Percentiles rank a stretch among this genome's conserved stretches.
phyloP scores from a whole-genome alignment of 192 early-diverging fungal genomes.

The Coemansia sp. region DNA sequence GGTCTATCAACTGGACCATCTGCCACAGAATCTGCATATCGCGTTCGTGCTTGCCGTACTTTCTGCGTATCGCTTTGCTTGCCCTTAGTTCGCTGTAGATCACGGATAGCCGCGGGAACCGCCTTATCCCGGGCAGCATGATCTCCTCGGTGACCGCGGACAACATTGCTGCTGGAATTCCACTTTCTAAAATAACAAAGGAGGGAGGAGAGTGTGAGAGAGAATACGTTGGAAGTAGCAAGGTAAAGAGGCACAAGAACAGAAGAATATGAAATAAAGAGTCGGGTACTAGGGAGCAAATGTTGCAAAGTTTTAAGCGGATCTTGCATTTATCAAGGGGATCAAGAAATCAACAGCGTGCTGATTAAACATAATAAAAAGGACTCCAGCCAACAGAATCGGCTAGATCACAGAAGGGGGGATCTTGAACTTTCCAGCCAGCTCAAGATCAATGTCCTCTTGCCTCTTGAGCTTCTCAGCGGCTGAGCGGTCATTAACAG shows the following conservation, averaged over 20 bases:
- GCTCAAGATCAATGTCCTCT: background rate
- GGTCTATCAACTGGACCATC: background rate
- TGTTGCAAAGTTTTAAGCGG: no score
- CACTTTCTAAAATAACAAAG: no score
- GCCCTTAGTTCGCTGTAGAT: background rate
- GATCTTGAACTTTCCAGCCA: slow-evolving; percentile 3
- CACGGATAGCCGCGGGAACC: background rate
- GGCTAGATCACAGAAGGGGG: background rate
- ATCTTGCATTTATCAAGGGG: no score
- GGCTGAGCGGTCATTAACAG: background rate
- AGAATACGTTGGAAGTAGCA: no score
- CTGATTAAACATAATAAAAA: no score
- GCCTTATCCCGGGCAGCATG: background rate
- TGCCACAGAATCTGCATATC: background rate
- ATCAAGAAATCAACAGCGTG: no score
- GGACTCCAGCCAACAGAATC: no score
- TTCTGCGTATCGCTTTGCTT: background rate
- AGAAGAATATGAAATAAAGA: no score
- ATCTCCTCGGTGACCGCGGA: background rate
- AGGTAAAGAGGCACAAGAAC: no score
- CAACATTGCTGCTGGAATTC: background rate
- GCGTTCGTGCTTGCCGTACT: background rate
- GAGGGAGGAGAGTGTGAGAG: no score
- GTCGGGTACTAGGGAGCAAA: no score
- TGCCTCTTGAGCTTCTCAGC: background rate